Percentiles rank a stretch among this genome's conserved stretches.
Evolutionary conservation across 2,329 filamentous ascomycete species (phyloP).

Genomic region (Lasiodiplodia hormozganensis): DNA sequence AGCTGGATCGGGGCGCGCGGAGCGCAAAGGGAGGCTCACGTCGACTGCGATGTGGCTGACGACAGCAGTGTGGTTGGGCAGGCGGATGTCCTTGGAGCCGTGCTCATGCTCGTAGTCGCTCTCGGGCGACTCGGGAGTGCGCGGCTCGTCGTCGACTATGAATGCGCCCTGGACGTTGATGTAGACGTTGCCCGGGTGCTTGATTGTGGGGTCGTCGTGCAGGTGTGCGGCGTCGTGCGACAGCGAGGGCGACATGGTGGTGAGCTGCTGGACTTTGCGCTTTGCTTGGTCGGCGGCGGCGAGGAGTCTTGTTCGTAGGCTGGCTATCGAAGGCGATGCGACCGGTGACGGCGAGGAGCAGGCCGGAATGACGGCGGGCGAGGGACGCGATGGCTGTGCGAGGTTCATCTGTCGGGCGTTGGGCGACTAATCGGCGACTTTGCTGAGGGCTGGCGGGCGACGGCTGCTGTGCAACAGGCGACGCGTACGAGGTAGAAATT

Average conservation of each 20-base stretch:
- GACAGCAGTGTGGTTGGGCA: conserved; percentile 92
- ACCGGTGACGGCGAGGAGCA: conserved; percentile 13
- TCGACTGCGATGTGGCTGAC: conserved; percentile 98
- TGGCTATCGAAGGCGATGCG: conserved; percentile 18
- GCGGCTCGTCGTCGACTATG: conserved; percentile 80
- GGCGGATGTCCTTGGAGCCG: conserved; percentile 91
- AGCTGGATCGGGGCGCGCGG: background rate
- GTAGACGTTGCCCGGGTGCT: conserved; percentile 73
- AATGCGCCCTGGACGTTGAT: conserved; percentile 98
- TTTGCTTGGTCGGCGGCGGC: conserved; percentile 18
- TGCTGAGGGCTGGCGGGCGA: background rate
- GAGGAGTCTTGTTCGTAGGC: conserved; percentile 15
- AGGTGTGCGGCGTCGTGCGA: conserved; percentile 13
- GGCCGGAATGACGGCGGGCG: conserved; percentile 19
- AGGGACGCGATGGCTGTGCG: conserved; percentile 12
- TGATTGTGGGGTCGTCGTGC: conserved; percentile 58
- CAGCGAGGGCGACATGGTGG: conserved; percentile 26
- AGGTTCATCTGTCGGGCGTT: conserved; percentile 17
- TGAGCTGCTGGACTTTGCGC: background rate
- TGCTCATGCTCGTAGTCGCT: conserved; percentile 63
- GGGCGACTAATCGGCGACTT: conserved; percentile 7
- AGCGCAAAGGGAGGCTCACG: conserved; percentile 62
- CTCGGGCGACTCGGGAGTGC: conserved; percentile 47
- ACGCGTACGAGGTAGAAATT: conserved; percentile 15
- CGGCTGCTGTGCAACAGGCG: conserved; percentile 9